phyloP scores from a whole-genome alignment of 2,329 filamentous ascomycete species.

The Lanzia echinophila region DNA sequence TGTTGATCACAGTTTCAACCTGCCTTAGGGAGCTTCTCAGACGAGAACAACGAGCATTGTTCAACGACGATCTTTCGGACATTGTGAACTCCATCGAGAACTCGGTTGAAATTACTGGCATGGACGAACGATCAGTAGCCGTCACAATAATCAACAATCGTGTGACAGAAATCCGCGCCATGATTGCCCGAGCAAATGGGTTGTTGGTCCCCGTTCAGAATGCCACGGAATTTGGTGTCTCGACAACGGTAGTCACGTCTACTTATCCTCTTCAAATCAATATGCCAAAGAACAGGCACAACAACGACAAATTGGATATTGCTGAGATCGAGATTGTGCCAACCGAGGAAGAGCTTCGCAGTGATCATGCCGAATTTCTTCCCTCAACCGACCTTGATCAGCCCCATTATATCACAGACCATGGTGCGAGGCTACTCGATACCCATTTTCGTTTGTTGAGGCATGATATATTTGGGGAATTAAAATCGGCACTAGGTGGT shows the following conservation, averaged over 20 bases:
- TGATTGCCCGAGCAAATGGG: background rate
- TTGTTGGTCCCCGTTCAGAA: background rate
- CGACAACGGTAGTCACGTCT: background rate
- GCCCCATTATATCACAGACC: background rate
- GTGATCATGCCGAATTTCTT: conserved; percentile 19
- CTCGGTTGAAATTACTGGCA: background rate
- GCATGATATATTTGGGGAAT: conserved; percentile 46
- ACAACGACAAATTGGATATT: conserved; percentile 13
- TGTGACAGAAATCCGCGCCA: background rate
- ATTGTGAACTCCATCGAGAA: background rate
- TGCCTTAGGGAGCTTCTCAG: conserved; percentile 1
- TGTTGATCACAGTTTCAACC: background rate
- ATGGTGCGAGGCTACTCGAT: background rate
- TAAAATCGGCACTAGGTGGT: conserved; percentile 31
- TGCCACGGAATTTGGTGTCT: background rate
- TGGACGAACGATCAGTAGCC: background rate
- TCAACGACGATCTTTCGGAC: background rate
- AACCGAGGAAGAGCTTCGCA: conserved; percentile 4
- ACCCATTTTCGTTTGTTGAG: conserved; percentile 26
- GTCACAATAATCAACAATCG: background rate
- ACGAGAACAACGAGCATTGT: background rate
- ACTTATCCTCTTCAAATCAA: conserved; percentile 3
- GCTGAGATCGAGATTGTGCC: background rate
- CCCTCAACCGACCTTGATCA: conserved; percentile 12
- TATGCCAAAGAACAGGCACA: background rate